phyloP scores from a whole-genome alignment of 257 asterid genomes.

The Nicotiana noctiflora region DNA sequence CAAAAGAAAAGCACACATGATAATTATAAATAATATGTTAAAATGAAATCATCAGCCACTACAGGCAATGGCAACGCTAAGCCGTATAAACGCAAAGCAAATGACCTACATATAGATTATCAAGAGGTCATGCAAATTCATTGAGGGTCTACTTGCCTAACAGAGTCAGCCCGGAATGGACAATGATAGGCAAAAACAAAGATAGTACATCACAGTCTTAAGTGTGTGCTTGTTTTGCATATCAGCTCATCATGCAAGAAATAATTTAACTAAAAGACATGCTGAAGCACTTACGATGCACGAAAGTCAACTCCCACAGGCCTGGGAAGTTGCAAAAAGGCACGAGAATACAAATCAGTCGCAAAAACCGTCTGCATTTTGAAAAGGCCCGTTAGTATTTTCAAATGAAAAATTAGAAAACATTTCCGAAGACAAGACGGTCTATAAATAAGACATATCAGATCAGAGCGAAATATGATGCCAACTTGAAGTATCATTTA shows the following conservation, averaged over 20 bases:
- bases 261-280: not conserved
- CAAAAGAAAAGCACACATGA: too few relatives aligned
- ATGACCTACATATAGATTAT: too few relatives aligned
- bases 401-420: not conserved
- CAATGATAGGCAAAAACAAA: too few relatives aligned
- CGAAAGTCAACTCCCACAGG: conserved; percentile 96
- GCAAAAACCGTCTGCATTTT: conserved; percentile 74
- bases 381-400: conserved; percentile 15
- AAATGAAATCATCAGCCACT: too few relatives aligned
- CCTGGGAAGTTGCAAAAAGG: conserved; percentile 76
- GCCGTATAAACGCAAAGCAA: too few relatives aligned
- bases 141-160: too few relatives aligned
- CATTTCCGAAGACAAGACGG: not conserved
- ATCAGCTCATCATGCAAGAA: not conserved
- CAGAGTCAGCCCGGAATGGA: too few relatives aligned
- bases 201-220: too few relatives aligned
- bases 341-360: conserved; percentile 86
- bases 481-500: not conserved
- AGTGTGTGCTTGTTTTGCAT: too few relatives aligned
- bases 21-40: too few relatives aligned
- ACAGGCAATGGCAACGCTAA: too few relatives aligned
- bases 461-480: not conserved
- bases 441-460: not conserved
- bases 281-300: conserved; percentile 71
- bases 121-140: too few relatives aligned